These are phyloP conservation scores for Neobulgaria alba DNA, from an alignment of 2,329 filamentous ascomycete genomes.

Conservation along the genomic window DNA sequence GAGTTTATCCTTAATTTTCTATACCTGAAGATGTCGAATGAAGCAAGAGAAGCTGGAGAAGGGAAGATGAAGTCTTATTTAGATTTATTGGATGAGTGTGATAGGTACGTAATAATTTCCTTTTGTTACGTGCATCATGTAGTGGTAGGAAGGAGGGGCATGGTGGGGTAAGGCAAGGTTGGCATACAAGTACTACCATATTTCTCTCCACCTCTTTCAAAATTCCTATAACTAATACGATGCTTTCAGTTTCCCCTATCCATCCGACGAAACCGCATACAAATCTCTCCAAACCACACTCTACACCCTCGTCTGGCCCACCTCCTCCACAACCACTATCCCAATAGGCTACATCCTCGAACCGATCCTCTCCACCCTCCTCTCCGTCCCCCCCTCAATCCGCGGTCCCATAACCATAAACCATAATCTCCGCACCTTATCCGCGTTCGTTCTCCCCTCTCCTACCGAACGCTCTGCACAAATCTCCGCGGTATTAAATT, in stretches of 20 bases:
- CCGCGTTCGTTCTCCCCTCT: conserved; percentile 49
- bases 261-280: conserved; percentile 48
- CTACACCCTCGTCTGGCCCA: conserved; percentile 55
- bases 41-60: no score
- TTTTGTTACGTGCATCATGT: neutral
- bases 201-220: no score
- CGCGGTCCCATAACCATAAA: conserved; percentile 55
- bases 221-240: neutral
- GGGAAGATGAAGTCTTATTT: no score
- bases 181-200: no score
- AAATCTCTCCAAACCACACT: conserved; percentile 49
- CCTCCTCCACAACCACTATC: conserved; percentile 39
- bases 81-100: conserved; percentile 45
- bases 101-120: conserved; percentile 43
- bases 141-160: neutral
- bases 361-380: conserved; percentile 41
- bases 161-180: no score
- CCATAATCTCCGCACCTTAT: conserved; percentile 50
- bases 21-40: no score
- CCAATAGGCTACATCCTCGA: conserved; percentile 55
- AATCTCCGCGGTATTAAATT: conserved; percentile 47
- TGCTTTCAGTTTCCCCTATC: conserved; percentile 64
- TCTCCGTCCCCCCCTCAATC: conserved; percentile 38
- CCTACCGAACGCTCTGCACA: conserved; percentile 53
- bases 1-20: no score